Conservation (phyloP, 2,329 filamentous ascomycete species). For the Malbranchea zuffiana region DNA sequence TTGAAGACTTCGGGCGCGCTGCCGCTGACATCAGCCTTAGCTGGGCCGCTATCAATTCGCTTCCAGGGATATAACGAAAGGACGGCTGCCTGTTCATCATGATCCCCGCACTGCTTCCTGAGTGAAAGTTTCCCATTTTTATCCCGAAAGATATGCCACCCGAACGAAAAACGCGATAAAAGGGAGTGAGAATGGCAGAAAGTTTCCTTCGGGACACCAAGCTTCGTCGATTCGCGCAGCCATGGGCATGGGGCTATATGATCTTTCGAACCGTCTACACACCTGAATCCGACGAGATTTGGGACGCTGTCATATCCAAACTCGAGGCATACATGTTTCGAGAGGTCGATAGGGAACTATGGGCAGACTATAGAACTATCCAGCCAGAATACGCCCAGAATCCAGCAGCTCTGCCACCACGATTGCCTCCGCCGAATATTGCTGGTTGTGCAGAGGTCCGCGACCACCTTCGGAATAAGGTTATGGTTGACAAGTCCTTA, state of each 20-base stretch:
- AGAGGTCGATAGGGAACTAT: constrained; percentile 8
- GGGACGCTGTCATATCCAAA: constrained; percentile 13
- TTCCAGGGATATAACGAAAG: no score
- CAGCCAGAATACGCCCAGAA: background rate
- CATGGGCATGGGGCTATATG: constrained; percentile 15
- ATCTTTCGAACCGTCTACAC: constrained; percentile 19
- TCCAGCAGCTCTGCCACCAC: background rate
- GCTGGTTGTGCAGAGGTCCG: constrained; percentile 1
- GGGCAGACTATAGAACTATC: no score
- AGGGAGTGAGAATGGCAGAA: no score
- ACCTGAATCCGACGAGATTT: constrained; percentile 17
- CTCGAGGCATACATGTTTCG: constrained; percentile 13
- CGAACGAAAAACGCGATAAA: no score
- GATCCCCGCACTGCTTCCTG: no score
- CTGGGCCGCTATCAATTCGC: no score
- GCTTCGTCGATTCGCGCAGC: background rate
- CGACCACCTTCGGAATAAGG: constrained; percentile 1
- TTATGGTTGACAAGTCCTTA: constrained; percentile 4
- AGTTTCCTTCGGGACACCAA: background rate
- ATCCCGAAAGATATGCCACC: no score
- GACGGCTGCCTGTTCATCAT: no score
- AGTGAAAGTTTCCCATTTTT: no score
- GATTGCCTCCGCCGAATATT: background rate
- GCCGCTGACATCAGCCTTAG: no score
- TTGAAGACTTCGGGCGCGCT: no score